Evolutionary conservation across 768 basidiomycete genomes (phyloP), one percentile per base, ranked within the genome.

Genomic region (Pholiota conissans): DNA sequence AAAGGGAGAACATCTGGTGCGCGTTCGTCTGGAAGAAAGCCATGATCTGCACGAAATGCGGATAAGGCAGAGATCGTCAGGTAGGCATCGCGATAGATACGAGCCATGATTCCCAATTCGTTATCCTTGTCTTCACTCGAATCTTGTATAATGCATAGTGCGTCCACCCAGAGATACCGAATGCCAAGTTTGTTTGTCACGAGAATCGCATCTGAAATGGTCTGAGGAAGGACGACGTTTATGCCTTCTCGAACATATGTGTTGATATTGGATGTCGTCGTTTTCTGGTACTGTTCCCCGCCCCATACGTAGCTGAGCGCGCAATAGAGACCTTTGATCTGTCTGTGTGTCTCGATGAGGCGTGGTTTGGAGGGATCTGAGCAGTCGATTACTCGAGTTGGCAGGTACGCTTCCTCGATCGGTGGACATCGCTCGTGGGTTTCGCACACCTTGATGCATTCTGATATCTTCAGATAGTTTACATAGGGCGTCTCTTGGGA

Each of bases 401-500:
- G 54, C 3, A 55, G 54, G 22, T 34, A 34, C 4, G 42, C 47
- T 35, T 47, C 54, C 28, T 5, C 46, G 4, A 22, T 35, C 5
- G 20, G 11, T 5, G 45, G 45, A 27, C 54, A 55, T 7, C 47
- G 54, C 26, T 55, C 54, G 16, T 55, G 54, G 24, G 37, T 40
- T 9, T 29, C 39, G 26, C 52, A 52, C 0, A 28, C 34, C 16
- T 40, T 39, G 35, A 52, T 26, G 24, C 52, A 52, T 39, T 52
- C 52, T 27, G 26, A 1, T 24, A 28, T 35, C 8, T 40, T 35
- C 32, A 20, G 24, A 28, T 52, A 52, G 24, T 52, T 40, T 7
- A 18, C 52, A 26, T 52, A 52, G 18, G 52, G 34, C 14, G 34
- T 24, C 10, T 52, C 42, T 40, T 52, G 37, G 52, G 42, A 52